Percentiles rank a stretch among this genome's conserved stretches.
Conservation (phyloP, 495 filamentous ascomycete species). For the Lophiostoma macrostomum region DNA sequence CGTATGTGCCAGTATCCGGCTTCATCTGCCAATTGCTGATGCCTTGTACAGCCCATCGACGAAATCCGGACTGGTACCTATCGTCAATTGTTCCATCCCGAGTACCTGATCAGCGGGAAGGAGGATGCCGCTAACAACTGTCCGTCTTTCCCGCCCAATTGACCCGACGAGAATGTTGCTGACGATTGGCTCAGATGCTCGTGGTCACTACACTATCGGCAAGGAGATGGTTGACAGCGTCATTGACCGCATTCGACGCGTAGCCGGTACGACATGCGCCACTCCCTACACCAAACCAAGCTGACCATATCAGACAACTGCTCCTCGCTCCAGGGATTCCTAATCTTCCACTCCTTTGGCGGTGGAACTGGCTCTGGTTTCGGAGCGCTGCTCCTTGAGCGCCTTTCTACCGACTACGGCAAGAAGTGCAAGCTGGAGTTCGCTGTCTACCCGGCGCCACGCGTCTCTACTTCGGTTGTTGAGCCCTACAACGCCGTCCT, state of each 20-base stretch:
- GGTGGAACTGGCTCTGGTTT: conserved; percentile 91
- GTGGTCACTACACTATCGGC: conserved; percentile 90
- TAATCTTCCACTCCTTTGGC: conserved; percentile 93
- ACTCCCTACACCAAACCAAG: neutral
- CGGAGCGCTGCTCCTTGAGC: conserved; percentile 81
- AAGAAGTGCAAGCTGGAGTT: conserved; percentile 97
- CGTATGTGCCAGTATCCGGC: conserved; percentile 41
- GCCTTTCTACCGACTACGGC: conserved; percentile 81
- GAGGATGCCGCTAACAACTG: conserved; percentile 95
- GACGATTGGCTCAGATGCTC: conserved; percentile 58
- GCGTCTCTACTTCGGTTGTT: conserved; percentile 81
- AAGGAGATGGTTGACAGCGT: conserved; percentile 86
- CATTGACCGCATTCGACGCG: conserved; percentile 78
- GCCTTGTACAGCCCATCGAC: conserved; percentile 63
- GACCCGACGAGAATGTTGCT: conserved; percentile 1
- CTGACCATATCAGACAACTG: conserved; percentile 68
- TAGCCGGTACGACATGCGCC: conserved; percentile 57
- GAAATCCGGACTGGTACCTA: conserved; percentile 83
- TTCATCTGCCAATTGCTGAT: conserved; percentile 1
- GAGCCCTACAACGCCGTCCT: conserved; percentile 93
- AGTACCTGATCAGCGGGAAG: conserved; percentile 83
- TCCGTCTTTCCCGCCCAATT: conserved; percentile 24
- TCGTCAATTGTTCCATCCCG: conserved; percentile 85
- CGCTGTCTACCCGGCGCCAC: conserved; percentile 81
- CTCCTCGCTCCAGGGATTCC: conserved; percentile 82